Evolutionary conservation across 2,329 filamentous ascomycete species (phyloP), one percentile per base, ranked within the genome.

Genomic region (Aureobasidium sp.): DNA sequence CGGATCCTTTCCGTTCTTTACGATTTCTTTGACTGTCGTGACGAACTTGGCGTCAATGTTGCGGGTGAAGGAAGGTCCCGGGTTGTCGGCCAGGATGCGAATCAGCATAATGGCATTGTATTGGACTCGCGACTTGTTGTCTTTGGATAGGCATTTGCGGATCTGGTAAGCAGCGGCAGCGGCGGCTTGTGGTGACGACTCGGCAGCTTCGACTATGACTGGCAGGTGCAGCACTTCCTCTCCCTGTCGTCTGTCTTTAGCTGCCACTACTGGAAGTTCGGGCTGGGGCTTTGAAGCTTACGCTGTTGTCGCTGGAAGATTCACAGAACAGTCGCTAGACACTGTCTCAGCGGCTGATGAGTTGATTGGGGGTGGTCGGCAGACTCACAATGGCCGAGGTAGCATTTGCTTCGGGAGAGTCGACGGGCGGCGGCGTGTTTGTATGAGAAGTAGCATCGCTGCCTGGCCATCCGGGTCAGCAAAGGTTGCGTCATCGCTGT

Each of bases 61-160:
- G 67, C 89, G 84, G n/a, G 93, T 96, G 70, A 99, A 99, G 1
- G 86, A 91, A 59, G 83, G 82, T 34, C 93, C 93, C 0, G 94
- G 94, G 72, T 99, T 97, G 74, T 97, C 92, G 67, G 86, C 82
- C 66, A 99, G 79, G 70, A 99, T 99, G 64, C 93, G 88, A 67
- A 95, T 81, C 61, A 99, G 83, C 94, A 97, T 97, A 70, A 97
- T 86, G 65, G 91, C 88, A 77, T 97, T 97, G 81, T 97, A 97
- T 75, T 97, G 93, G 67, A 87, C 86, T 48, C 79, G 76, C n/a
- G 62, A 48, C 37, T 72, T 72, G 66, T 76, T 80, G 75, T 90
- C 86, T 49, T 92, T 88, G 66, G 86, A 87, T 63, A 99, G 79
- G 73, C 87, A 93, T 73, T 90, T 92, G 72, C 90, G 88, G 71